phyloP scores from a whole-genome alignment of 176 grass and related monocot genomes.

The Echinochloa phyllopogon region DNA sequence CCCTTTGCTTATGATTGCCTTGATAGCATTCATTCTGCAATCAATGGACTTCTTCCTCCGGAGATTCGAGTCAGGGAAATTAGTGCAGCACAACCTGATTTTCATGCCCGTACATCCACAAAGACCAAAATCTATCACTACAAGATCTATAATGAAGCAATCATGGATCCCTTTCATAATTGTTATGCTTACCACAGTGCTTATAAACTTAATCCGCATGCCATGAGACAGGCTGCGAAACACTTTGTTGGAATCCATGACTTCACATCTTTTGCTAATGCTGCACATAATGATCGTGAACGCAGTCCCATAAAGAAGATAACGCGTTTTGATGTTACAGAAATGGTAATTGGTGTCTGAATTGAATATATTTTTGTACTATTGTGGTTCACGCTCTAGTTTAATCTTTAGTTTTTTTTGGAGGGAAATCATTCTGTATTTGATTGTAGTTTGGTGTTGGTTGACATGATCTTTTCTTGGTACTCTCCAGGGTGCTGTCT shows the following conservation, averaged over 20 bases:
- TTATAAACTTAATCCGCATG: slow-evolving; percentile 74
- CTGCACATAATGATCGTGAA: slow-evolving; percentile 66
- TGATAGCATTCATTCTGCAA: slow-evolving; percentile 73
- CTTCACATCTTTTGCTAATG: slow-evolving; percentile 93
- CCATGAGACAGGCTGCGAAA: slow-evolving; percentile 78
- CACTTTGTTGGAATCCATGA: slow-evolving; percentile 90
- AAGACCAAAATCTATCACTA: slow-evolving; percentile 93
- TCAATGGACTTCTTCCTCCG: slow-evolving; percentile 84
- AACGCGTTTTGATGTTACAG: slow-evolving; percentile 72
- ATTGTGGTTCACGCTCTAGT: slow-evolving; percentile 2
- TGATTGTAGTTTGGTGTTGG: background rate
- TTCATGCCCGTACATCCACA: slow-evolving; percentile 87
- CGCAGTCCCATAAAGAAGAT: slow-evolving; percentile 79
- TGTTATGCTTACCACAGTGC: slow-evolving; percentile 76
- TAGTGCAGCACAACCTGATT: slow-evolving; percentile 65
- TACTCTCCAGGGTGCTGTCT: slow-evolving; percentile 66
- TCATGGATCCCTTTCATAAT: slow-evolving; percentile 88
- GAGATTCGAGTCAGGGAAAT: slow-evolving; percentile 95
- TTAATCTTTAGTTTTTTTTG: background rate
- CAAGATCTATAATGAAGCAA: slow-evolving; percentile 85
- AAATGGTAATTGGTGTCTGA: slow-evolving; percentile 61
- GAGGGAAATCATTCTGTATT: background rate
- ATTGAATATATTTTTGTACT: slow-evolving; percentile 1
- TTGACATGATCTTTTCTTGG: slow-evolving; percentile 36
- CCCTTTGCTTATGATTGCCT: slow-evolving; percentile 77